phyloP scores from a whole-genome alignment of 179 eudicot species.

The Heliamphora ciliata region DNA sequence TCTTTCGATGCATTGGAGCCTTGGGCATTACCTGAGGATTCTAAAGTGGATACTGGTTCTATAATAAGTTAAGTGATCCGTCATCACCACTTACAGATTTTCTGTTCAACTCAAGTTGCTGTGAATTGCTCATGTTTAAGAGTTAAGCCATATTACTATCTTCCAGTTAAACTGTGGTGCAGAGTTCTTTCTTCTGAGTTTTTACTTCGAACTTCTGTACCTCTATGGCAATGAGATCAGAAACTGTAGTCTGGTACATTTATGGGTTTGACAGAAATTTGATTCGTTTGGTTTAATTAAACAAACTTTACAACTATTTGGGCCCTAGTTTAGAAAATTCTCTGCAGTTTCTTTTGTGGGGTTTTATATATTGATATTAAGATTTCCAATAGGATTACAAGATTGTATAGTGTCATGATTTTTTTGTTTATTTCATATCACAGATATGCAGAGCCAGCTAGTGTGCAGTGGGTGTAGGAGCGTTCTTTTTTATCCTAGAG shows the following conservation, averaged over 20 bases:
- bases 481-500: constrained; percentile 64
- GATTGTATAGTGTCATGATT: neutral
- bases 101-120: too few relatives aligned
- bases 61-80: too few relatives aligned
- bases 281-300: neutral
- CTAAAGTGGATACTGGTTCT: too few relatives aligned
- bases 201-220: neutral
- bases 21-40: too few relatives aligned
- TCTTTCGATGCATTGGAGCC: too few relatives aligned
- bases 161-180: too few relatives aligned
- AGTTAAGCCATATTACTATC: too few relatives aligned
- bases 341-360: neutral
- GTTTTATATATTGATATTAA: neutral
- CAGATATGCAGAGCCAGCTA: constrained; percentile 74
- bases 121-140: too few relatives aligned
- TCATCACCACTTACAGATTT: too few relatives aligned
- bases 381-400: neutral
- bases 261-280: neutral
- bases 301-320: neutral
- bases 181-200: neutral
- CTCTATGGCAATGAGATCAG: neutral
- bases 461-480: constrained; percentile 83
- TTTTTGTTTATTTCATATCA: neutral
- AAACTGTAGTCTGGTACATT: neutral
- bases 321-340: neutral